Percentiles rank a stretch among this genome's conserved stretches.
Evolutionary conservation across 176 grass and related monocot genomes (phyloP).

Genomic region (Areca catechu): DNA sequence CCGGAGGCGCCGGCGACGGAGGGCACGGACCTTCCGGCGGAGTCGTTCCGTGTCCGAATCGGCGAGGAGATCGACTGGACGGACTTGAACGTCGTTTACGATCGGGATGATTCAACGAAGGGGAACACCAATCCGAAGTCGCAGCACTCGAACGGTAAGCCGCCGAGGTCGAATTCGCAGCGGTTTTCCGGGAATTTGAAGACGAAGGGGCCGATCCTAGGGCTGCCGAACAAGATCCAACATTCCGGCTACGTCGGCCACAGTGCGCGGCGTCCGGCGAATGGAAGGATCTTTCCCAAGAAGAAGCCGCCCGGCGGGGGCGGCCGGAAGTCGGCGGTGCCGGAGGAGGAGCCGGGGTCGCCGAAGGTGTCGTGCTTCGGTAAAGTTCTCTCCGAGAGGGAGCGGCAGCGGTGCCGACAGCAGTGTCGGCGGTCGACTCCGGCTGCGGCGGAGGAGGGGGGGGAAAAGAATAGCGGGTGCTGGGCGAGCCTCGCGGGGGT

Average conservation of each 20-base stretch:
- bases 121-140: slow-evolving; percentile 93
- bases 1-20: neutral
- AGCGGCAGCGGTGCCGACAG: slow-evolving; percentile 18
- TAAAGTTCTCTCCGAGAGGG: slow-evolving; percentile 57
- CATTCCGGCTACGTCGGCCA: slow-evolving; percentile 16
- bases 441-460: neutral
- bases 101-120: slow-evolving; percentile 80
- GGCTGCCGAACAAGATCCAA: slow-evolving; percentile 39
- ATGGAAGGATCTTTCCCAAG: slow-evolving; percentile 47
- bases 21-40: slow-evolving; percentile 25
- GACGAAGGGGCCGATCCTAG: slow-evolving; percentile 41
- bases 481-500: slow-evolving; percentile 29
- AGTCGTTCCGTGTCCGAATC: slow-evolving; percentile 22
- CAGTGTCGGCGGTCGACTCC: slow-evolving; percentile 1
- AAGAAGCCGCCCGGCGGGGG: slow-evolving; percentile 38
- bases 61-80: slow-evolving; percentile 55
- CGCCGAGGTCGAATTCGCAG: slow-evolving; percentile 28
- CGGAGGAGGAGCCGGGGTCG: slow-evolving; percentile 49
- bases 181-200: slow-evolving; percentile 69
- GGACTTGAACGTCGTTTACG: slow-evolving; percentile 50
- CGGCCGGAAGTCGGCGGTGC: slow-evolving; percentile 37
- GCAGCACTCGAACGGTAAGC: slow-evolving; percentile 23
- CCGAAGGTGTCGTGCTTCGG: slow-evolving; percentile 95
- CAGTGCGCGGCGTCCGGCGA: slow-evolving; percentile 24
- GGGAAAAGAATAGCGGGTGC: slow-evolving; percentile 20